Evolutionary conservation across 805 yeast species (phyloP).

Genomic region (Candida alai): DNA sequence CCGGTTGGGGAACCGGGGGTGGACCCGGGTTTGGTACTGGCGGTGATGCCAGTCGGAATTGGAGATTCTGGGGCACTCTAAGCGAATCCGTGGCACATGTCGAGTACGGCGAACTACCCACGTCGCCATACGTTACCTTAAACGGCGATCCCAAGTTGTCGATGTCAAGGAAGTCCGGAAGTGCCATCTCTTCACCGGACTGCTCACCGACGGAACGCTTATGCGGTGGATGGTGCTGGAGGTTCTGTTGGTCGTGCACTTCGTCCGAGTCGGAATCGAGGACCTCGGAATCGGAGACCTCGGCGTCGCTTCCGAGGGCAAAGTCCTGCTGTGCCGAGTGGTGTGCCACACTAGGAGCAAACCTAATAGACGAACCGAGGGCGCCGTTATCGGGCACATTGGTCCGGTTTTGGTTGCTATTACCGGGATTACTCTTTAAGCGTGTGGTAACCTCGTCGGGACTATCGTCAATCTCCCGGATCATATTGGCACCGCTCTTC

Average conservation of each 20-base stretch:
- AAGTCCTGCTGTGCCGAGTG: not conserved
- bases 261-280: no score
- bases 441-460: conserved; percentile 8
- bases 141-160: conserved; percentile 33
- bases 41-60: no score
- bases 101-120: conserved; percentile 13
- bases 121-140: conserved; percentile 11
- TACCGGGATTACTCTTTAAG: no score
- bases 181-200: conserved; percentile 28
- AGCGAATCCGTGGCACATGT: no score
- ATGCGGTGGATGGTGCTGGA: conserved; percentile 22
- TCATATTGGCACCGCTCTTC: no score
- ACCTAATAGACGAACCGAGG: no score
- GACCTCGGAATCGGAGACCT: no score
- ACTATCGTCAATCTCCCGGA: conserved; percentile 28
- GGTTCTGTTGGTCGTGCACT: conserved; percentile 17
- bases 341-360: no score
- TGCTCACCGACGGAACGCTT: conserved; percentile 14
- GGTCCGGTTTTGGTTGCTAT: no score
- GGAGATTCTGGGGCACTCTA: no score
- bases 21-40: not conserved
- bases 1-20: not conserved
- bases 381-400: conserved; percentile 1
- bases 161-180: conserved; percentile 6
- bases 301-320: not conserved